Base-by-base conservation (phyloP, 108 stramenopile species). In the Stephanodiscus minutulus region DNA sequence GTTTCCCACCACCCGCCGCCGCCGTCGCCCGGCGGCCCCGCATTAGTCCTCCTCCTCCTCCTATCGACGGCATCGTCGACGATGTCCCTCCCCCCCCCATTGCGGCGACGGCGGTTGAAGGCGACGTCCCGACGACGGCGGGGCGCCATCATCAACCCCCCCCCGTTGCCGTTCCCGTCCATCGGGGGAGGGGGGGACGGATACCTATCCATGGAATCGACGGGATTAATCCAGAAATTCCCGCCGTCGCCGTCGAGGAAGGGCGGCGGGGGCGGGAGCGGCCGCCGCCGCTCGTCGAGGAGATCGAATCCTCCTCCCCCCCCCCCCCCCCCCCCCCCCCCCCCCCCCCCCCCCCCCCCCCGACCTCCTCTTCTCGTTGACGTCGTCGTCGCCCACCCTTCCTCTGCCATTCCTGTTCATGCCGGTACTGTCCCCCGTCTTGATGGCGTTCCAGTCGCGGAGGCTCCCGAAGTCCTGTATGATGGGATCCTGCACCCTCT, bases 211-310 rank as follows among this genome's bases (percentile, higher is more conserved):
- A 80, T 27, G n/a, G 22, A 24, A 39, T 39, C 47, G 50, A 24
- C 13, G 25, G 79, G 79, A 69, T 80, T 80, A 44, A 57, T 35
- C 79, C 79, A 80, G 54, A 68, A 80, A 58, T 80, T 80, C 17
- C 79, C 78, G 24, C 50, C 24, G 54, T 55, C 15, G 36, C 15
- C 54, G 5, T 18, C 27, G 37, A 21, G 35, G 41, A 67, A 36
- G n/a, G n/a, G n/a, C 28, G 66, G 66, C 65, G 65, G 65, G 15
- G 39, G 39, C 1, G 47, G 36, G 22, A 15, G 9, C 21, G 2
- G 66, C 2, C 27, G 55, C n/a, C 21, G 49, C 7, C 22, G 66
- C 12, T 33, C 59, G 59, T 60, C 59, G 59, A 37, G 10, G 18
- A 17, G 57, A 49, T 52, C 50, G 50, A 52, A 52, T n/a, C n/a